Evolutionary conservation across 148 eudicot genomes (phyloP), one percentile per base, ranked within the genome.

Genomic region (Diospyros lotus): DNA sequence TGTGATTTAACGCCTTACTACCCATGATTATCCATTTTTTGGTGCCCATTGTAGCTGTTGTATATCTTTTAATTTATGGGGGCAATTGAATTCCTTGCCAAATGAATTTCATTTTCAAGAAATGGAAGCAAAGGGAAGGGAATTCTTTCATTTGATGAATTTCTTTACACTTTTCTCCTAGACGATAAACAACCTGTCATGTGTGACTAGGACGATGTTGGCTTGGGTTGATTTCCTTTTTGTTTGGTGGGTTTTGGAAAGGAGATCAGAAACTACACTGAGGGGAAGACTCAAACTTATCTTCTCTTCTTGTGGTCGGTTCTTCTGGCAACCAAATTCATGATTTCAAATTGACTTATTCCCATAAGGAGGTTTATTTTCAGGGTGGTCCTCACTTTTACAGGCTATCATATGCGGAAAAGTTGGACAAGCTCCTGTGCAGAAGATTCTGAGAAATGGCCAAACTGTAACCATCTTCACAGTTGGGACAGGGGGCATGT

Each of bases 401-500:
- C 81, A 95, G 99, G 99, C 97, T 67, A 88, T 95, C 68, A 76
- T 95, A 80, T 95, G 99, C 68, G 99, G 99, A 69, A 95, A 86
- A 83, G 82, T 95, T 69, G 94, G 97, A 53, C 96, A 95, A 87
- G 80, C 87, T 58, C 99, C 99, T 62, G 81, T 95, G 72, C 99
- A 95, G 76, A 95, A 95, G 88, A 91, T 95, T 44, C 76, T 95
- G 85, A 85, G 99, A 80, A 93, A 87, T 76, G 99, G 99, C 58
- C 84, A 72, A 83, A 90, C 93, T 70, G 89, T 95, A 77, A 93
- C 99, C 15, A 87, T 90, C 69, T 95, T 95, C 76, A 93, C 84
- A 6, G 94, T 95, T 64, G 99, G 98, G 76, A 95, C 99, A 12
- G 99, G 99, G 71, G 99, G 99, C 72, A 84, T 93, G 96, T 90